Conservation (phyloP, 768 basidiomycete genomes). For the Tulasnella sp. region DNA sequence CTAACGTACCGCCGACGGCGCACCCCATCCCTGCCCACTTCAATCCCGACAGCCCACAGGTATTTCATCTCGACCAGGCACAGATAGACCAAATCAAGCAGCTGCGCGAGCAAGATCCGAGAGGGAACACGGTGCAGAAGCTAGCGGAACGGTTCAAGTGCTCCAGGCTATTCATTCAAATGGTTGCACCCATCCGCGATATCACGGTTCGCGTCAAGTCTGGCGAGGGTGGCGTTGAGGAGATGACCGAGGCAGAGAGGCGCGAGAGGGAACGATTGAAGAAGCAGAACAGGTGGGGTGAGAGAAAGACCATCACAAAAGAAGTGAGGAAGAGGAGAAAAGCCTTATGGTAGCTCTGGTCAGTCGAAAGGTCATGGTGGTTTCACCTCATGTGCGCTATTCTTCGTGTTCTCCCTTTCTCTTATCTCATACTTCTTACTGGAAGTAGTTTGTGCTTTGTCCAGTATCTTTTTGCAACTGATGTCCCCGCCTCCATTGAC, state of each 20-base stretch:
- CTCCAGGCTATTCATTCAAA: slow-evolving; percentile 53
- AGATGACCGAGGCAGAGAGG: slow-evolving; percentile 34
- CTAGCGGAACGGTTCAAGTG: slow-evolving; percentile 72
- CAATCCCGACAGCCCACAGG: slow-evolving; percentile 22
- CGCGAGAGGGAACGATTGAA: slow-evolving; percentile 40
- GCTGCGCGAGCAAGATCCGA: slow-evolving; percentile 48
- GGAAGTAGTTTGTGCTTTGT: no score
- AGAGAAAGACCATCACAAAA: slow-evolving; percentile 47
- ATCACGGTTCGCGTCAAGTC: slow-evolving; percentile 3
- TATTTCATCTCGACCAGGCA: slow-evolving; percentile 38
- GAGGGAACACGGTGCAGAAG: slow-evolving; percentile 45
- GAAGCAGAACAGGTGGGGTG: slow-evolving; percentile 53
- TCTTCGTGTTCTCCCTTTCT: no score
- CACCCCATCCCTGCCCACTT: slow-evolving; percentile 21
- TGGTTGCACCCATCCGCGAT: slow-evolving; percentile 51
- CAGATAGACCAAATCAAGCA: slow-evolving; percentile 44
- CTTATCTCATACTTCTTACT: no score
- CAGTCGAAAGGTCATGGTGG: no score
- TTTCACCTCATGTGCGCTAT: no score
- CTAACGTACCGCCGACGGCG: slow-evolving; percentile 1
- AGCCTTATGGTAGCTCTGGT: slow-evolving; percentile 68
- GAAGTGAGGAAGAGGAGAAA: slow-evolving; percentile 58
- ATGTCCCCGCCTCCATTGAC: no score
- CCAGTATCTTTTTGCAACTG: no score
- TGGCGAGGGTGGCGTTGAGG: slow-evolving; percentile 11